Evolutionary conservation across 192 early-diverging fungal species (phyloP).

Genomic region (Ambispora gerdemannii): DNA sequence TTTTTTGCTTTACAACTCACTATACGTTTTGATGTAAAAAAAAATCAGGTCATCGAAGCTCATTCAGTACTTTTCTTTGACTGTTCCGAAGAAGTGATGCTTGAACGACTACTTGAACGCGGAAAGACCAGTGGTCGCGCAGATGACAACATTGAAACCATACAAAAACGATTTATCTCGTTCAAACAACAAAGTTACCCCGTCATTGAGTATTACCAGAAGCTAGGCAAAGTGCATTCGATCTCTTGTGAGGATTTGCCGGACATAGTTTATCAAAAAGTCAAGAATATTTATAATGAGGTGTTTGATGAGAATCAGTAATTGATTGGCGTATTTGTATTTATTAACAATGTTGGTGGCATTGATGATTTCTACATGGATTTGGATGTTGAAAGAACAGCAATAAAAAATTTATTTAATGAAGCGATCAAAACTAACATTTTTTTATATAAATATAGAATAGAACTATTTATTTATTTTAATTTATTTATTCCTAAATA

Average conservation of each 20-base stretch:
- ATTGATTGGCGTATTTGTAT: no score
- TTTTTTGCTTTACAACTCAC: not conserved
- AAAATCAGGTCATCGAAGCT: constrained; percentile 57
- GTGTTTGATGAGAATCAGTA: constrained; percentile 42
- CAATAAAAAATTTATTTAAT: no score
- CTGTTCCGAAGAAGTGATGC: constrained; percentile 90
- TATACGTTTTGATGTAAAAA: not conserved
- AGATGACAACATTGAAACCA: constrained; percentile 95
- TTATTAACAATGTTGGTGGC: no score
- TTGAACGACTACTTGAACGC: constrained; percentile 85
- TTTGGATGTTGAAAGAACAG: no score
- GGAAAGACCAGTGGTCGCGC: constrained; percentile 90
- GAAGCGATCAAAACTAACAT: no score
- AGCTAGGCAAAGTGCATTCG: constrained; percentile 74
- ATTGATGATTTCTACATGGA: no score
- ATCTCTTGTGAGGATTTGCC: constrained; percentile 62
- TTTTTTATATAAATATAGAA: no score
- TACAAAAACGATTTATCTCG: constrained; percentile 89
- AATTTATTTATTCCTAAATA: no score
- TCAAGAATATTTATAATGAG: constrained; percentile 58
- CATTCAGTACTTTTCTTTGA: constrained; percentile 89
- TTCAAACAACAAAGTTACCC: constrained; percentile 85
- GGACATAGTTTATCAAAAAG: constrained; percentile 65
- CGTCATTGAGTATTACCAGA: constrained; percentile 82
- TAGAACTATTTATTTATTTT: no score